Base-by-base conservation (phyloP, 108 stramenopile species). In the Fragilariopsis cylindrus region DNA sequence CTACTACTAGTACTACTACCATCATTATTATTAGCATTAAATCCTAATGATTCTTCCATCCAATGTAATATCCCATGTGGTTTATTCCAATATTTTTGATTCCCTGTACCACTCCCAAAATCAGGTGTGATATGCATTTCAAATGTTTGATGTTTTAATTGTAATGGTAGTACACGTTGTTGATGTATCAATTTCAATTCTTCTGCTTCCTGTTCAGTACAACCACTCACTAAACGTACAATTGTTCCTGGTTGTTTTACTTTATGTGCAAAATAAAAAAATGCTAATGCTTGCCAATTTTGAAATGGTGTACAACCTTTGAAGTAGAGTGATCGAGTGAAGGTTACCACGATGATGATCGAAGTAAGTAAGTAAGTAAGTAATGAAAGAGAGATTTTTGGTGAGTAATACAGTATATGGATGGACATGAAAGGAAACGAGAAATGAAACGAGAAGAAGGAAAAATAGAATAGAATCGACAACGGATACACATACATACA, bases 71-170 rank as follows among this genome's bases (percentile, higher is more conserved):
- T 39, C 18, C 95, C 92, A 73, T 82, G 85, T 13, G 95, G 92
- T 72, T 97, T 97, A 74, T 97, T 97, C 76, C 86, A 88, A 81
- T 90, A 97, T 74, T 94, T 93, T 83, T 95, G 94, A 57, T 89
- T 81, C 4, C 87, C 87, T 16, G 71, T 76, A 0, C 71, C 66
- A 15, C 43, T 45, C 0, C 82, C 86, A 41, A 89, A 96, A 45
- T 85, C 78, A 2, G 91, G 93, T 7, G 96, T 96, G 48, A 95
- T 88, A 72, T 94, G 93, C 48, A 87, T 30, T 60, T 80, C 78
- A 75, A 88, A 94, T 9, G 1, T 63, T n/a, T 63, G 62, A 30
- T 19, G n/a, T n/a, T 3, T 3, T 42, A 45, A 47, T 63, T 78
- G 70, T 1, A 68, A 5, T 3, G 67, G 66, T 60, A 60, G 7